phyloP scores from a whole-genome alignment of 306 rosid species.

The Trichosanthes cucumerina region DNA sequence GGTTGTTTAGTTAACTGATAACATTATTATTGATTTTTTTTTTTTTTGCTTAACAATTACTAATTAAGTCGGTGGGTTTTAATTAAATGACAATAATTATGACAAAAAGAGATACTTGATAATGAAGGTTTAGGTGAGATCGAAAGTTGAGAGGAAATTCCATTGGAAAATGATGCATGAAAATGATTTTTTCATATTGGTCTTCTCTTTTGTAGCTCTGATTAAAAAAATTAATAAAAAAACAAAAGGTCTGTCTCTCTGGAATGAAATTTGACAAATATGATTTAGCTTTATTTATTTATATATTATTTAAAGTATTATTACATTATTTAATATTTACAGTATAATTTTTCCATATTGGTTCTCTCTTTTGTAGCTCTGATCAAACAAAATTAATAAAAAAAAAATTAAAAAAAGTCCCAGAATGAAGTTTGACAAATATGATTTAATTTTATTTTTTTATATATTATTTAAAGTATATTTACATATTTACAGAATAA shows the following conservation, averaged over 20 bases:
- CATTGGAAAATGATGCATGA: slow-evolving; percentile 6
- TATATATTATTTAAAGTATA: too few relatives aligned
- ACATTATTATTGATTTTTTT: neutral
- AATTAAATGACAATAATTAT: neutral
- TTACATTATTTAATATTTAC: too few relatives aligned
- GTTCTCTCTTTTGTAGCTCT: too few relatives aligned
- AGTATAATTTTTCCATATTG: too few relatives aligned
- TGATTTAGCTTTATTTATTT: too few relatives aligned
- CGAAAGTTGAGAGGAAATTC: neutral
- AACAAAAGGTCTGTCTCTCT: neutral
- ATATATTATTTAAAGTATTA: too few relatives aligned
- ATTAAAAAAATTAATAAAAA: neutral
- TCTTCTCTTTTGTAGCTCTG: neutral
- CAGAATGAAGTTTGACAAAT: neutral
- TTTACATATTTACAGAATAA: too few relatives aligned
- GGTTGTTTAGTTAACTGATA: neutral
- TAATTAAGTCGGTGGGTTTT: slow-evolving; percentile 5
- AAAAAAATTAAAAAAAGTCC: too few relatives aligned
- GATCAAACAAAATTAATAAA: too few relatives aligned
- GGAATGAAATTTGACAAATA: neutral
- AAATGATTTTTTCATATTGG: neutral
- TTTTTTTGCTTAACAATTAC: neutral
- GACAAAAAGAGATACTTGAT: neutral
- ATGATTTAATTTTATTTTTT: too few relatives aligned
- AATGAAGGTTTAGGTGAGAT: slow-evolving; percentile 5